Evolutionary conservation across 2,329 filamentous ascomycete genomes (phyloP).

Genomic region (Xylariales sp.): DNA sequence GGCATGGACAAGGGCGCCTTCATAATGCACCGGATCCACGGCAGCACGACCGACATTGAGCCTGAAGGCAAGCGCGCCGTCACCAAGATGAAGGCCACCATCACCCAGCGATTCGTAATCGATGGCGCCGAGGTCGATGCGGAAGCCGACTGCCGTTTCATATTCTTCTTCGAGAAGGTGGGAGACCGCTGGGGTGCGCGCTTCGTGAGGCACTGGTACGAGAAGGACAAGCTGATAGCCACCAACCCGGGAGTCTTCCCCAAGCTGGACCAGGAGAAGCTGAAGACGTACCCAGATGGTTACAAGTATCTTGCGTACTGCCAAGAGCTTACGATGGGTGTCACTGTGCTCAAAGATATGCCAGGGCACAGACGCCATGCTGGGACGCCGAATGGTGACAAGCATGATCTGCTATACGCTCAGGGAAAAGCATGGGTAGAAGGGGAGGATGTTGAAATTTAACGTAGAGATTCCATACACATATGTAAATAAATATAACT

Average conservation of each 20-base stretch:
- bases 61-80: conserved; percentile 33
- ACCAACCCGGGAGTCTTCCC: conserved; percentile 38
- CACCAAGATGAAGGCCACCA: conserved; percentile 46
- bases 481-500: too few relatives aligned
- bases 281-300: conserved; percentile 30
- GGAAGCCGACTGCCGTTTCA: conserved; percentile 41
- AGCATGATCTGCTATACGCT: background rate
- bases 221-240: conserved; percentile 46
- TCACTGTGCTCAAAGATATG: conserved; percentile 2
- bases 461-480: too few relatives aligned
- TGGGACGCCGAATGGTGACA: background rate
- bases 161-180: conserved; percentile 38
- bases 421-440: conserved; percentile 1
- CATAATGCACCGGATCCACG: conserved; percentile 38
- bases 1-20: conserved; percentile 38
- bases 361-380: conserved; percentile 1
- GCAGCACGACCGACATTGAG: conserved; percentile 18
- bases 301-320: conserved; percentile 5
- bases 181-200: conserved; percentile 34
- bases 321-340: conserved; percentile 3
- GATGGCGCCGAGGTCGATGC: conserved; percentile 37
- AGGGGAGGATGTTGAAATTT: background rate
- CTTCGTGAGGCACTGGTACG: conserved; percentile 45
- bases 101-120: conserved; percentile 41
- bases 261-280: conserved; percentile 30